These are phyloP conservation scores for Aspergillus nomiae DNA, from an alignment of 2,329 filamentous ascomycete genomes.

Conservation along the genomic window DNA sequence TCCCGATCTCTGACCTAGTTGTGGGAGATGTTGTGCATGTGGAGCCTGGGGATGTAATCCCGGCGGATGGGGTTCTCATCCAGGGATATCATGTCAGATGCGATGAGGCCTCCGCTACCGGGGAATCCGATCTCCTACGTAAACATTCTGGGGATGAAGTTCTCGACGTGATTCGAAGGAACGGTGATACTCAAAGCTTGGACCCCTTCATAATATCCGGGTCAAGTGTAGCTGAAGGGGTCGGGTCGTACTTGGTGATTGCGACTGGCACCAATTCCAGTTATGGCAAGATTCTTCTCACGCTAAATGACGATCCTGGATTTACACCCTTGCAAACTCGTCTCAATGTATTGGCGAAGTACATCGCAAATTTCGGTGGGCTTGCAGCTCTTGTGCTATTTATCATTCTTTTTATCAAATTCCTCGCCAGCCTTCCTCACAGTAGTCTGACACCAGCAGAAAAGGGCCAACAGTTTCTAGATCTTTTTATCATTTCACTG, in stretches of 20 bases:
- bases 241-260: conserved; percentile 72
- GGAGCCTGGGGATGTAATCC: conserved; percentile 62
- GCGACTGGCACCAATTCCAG: conserved; percentile 72
- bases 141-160: conserved; percentile 13
- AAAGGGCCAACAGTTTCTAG: conserved; percentile 56
- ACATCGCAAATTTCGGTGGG: conserved; percentile 69
- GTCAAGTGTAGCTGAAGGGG: conserved; percentile 70
- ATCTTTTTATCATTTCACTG: conserved; percentile 56
- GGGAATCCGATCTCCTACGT: conserved; percentile 18
- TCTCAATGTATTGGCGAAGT: conserved; percentile 71
- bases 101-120: conserved; percentile 25
- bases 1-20: conserved; percentile 53
- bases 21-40: conserved; percentile 23
- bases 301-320: conserved; percentile 70
- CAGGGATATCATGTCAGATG: conserved; percentile 53
- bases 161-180: conserved; percentile 41
- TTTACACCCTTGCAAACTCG: conserved; percentile 76
- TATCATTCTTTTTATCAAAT: conserved; percentile 73
- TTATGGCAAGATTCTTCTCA: conserved; percentile 73
- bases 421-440: conserved; percentile 60
- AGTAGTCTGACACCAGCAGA: conserved; percentile 44
- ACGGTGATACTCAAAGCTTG: conserved; percentile 6
- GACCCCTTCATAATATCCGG: conserved; percentile 79
- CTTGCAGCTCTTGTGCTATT: conserved; percentile 69
- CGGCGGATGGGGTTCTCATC: conserved; percentile 66